phyloP scores from a whole-genome alignment of 441 rosid species.

The Gossypium schwendimanii region DNA sequence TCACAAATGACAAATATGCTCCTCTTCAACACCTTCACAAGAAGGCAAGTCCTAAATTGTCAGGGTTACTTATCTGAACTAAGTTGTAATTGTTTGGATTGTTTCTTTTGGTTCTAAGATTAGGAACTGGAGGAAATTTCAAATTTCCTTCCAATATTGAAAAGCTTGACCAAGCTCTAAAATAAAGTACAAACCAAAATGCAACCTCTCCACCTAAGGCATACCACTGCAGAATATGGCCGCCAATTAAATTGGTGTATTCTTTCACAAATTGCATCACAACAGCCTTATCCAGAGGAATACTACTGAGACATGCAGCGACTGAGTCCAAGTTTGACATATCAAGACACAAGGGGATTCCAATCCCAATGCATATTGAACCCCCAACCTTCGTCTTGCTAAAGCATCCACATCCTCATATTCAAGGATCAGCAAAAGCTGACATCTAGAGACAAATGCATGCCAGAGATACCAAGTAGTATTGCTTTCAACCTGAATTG shows the following conservation, averaged over 20 bases:
- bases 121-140: background rate
- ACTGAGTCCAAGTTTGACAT: background rate
- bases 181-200: background rate
- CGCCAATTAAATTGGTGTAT: background rate
- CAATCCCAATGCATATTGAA: background rate
- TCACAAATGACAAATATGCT: background rate
- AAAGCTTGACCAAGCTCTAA: slow-evolving; percentile 11
- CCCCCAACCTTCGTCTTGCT: background rate
- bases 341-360: background rate
- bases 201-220: slow-evolving; percentile 1
- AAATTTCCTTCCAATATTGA: background rate
- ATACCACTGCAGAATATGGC: background rate
- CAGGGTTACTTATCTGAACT: background rate
- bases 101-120: background rate
- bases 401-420: background rate
- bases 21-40: background rate
- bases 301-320: background rate
- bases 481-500: background rate
- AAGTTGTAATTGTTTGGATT: background rate
- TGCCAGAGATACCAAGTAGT: background rate
- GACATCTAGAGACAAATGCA: background rate
- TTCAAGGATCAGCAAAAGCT: slow-evolving; percentile 4
- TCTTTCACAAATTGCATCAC: background rate
- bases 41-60: background rate
- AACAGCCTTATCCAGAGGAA: background rate